phyloP scores from a whole-genome alignment of 208 protist species.

The Trypanosoma lewisi region DNA sequence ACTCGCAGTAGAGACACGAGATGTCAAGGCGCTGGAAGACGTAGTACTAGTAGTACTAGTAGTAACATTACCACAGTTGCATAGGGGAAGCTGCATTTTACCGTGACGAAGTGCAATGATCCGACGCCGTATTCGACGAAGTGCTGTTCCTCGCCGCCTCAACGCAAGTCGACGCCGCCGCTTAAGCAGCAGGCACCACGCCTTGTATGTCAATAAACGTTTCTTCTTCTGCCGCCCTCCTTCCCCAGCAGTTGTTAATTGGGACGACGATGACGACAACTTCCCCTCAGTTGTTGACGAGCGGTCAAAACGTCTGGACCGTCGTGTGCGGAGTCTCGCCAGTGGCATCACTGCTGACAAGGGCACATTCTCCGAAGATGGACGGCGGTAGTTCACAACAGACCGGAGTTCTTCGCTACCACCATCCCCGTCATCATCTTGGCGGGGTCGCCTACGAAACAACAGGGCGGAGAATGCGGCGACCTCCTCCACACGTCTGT shows the following conservation, averaged over 20 bases:
- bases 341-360: slow-evolving; percentile 43
- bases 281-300: not conserved
- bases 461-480: slow-evolving; percentile 38
- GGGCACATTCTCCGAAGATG: slow-evolving; percentile 63
- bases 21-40: not conserved
- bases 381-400: slow-evolving; percentile 48
- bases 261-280: not conserved
- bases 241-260: slow-evolving; percentile 19
- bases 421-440: not conserved
- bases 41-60: not conserved
- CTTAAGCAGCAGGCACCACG: slow-evolving; percentile 44
- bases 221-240: slow-evolving; percentile 33
- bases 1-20: not conserved
- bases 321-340: slow-evolving; percentile 19
- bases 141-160: slow-evolving; percentile 31
- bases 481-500: slow-evolving; percentile 34
- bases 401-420: not conserved
- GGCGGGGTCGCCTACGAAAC: slow-evolving; percentile 24
- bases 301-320: slow-evolving; percentile 3
- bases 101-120: slow-evolving; percentile 26
- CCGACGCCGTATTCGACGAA: slow-evolving; percentile 21
- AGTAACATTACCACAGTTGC: slow-evolving; percentile 23
- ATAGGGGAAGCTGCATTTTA: slow-evolving; percentile 24
- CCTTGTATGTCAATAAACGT: slow-evolving; percentile 34
- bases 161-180: slow-evolving; percentile 43